phyloP scores from a whole-genome alignment of 768 basidiomycete species.

The Mycena vitilis region DNA sequence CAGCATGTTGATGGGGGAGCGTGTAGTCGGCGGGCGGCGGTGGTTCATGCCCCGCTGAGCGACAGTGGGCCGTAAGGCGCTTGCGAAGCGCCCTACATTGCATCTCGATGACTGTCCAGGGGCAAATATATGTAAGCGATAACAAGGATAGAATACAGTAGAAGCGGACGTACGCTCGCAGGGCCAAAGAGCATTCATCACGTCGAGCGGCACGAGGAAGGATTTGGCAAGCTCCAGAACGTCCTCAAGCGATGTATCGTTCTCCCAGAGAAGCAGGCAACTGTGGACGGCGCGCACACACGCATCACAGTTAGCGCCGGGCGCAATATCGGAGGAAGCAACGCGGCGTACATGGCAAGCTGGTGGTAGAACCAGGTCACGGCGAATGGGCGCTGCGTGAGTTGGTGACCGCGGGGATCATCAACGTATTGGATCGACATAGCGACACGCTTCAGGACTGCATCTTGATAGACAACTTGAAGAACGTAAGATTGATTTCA shows the following conservation, averaged over 20 bases:
- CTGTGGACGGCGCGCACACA: constrained; percentile 44
- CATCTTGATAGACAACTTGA: constrained; percentile 19
- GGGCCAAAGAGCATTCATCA: constrained; percentile 79
- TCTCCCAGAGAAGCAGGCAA: constrained; percentile 74
- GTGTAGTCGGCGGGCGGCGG: constrained; percentile 42
- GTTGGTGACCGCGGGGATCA: constrained; percentile 23
- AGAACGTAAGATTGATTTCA: neutral
- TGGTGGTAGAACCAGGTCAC: constrained; percentile 33
- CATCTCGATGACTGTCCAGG: constrained; percentile 56
- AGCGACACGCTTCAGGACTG: constrained; percentile 28
- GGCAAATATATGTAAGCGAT: no score
- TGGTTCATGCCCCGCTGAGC: constrained; percentile 51
- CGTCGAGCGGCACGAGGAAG: constrained; percentile 72
- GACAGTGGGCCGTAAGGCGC: constrained; percentile 62
- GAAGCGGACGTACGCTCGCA: constrained; percentile 51
- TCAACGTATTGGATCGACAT: constrained; percentile 23
- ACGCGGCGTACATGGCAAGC: constrained; percentile 27
- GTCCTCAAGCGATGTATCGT: constrained; percentile 65
- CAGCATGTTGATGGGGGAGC: neutral
- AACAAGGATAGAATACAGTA: no score
- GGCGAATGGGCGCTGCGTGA: constrained; percentile 24
- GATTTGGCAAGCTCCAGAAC: constrained; percentile 76
- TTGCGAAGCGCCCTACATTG: constrained; percentile 63
- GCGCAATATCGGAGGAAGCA: neutral
- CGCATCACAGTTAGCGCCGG: neutral